Evolutionary conservation across 805 yeast genomes (phyloP), one percentile per base, ranked within the genome.

Genomic region (Lipomyces anomalus): DNA sequence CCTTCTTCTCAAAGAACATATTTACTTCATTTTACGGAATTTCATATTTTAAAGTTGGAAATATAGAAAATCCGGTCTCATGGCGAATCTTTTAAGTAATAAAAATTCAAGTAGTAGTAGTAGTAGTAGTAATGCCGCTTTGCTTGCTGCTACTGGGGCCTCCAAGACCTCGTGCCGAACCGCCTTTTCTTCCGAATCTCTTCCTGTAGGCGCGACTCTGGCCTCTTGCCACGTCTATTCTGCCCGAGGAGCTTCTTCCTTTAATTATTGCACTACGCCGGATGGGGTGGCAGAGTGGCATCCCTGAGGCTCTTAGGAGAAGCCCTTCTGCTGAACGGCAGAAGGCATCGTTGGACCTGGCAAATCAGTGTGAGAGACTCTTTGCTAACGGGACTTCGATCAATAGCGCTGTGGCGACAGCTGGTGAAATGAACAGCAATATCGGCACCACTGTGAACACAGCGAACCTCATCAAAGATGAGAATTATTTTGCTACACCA

Each of bases 231-330:
- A 32, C 36, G 47, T 56, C 30, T 52, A 51, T 20, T 40, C 50
- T 22, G 40, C 59, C 22, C 56, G 53, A 23, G 48, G n/a, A n/a
- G n/a, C 55, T 5, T 36, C 59, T 34, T 44, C 42, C 28, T 56
- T 56, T 43, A 42, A 52, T 42, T 56, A 56, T 42, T 52, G 57
- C 51, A 47, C 58, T 47, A 43, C 57, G 52, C 47, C 50, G 55
- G 59, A 53, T 26, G 54, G 57, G 42, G 59, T 43, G 44, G 53
- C 59, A 42, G 59, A 56, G 59, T 56, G 59, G 59, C 59, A 57
- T 41, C 55, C 59, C 59, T 56, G 59, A 56, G 59, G 59, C 42
- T 50, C 59, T 47, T 33, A 42, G 42, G 33, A 33, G 47, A 56
- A 56, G 59, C 29, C 59, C 59, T 55, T 56, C 53, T 23, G 56